Evolutionary conservation across 1,139 yeast genomes (phyloP).

Genomic region (Suhomyces anneliseae): DNA sequence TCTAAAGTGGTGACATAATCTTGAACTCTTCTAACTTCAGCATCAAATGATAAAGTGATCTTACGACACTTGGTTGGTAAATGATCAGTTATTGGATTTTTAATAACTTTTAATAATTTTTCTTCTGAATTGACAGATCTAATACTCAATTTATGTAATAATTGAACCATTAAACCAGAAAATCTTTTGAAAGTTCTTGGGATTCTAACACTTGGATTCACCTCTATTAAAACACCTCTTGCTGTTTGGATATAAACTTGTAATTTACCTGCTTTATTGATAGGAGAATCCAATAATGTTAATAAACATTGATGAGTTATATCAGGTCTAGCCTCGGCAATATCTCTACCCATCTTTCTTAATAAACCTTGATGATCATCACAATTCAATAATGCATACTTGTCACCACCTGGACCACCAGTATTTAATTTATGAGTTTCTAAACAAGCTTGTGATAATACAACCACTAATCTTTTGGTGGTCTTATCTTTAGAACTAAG

Average conservation of each 20-base stretch:
- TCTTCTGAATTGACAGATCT: conserved; percentile 95
- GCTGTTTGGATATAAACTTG: conserved; percentile 97
- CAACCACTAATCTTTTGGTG: conserved; percentile 85
- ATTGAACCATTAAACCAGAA: conserved; percentile 96
- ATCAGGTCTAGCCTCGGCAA: conserved; percentile 97
- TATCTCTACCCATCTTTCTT: conserved; percentile 94
- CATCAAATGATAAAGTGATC: conserved; percentile 91
- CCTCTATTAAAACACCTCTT: conserved; percentile 90
- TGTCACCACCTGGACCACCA: conserved; percentile 80
- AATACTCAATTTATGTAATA: conserved; percentile 86
- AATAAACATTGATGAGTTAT: conserved; percentile 94
- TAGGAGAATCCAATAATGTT: conserved; percentile 91
- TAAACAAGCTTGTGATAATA: conserved; percentile 88
- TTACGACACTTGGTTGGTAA: conserved; percentile 94
- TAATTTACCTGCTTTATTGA: conserved; percentile 93
- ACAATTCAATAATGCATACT: conserved; percentile 89
- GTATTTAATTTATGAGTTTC: conserved; percentile 88
- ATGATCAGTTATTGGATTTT: conserved; percentile 96
- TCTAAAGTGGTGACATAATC: conserved; percentile 81
- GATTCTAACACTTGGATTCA: conserved; percentile 93
- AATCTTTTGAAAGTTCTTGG: conserved; percentile 98
- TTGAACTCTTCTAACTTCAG: conserved; percentile 83
- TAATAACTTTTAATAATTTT: conserved; percentile 86
- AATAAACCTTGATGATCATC: conserved; percentile 97
- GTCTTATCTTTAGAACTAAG: conserved; percentile 78